These are phyloP conservation scores for Raffaelea arxii DNA, from an alignment of 2,329 filamentous ascomycete genomes.

Conservation along the genomic window DNA sequence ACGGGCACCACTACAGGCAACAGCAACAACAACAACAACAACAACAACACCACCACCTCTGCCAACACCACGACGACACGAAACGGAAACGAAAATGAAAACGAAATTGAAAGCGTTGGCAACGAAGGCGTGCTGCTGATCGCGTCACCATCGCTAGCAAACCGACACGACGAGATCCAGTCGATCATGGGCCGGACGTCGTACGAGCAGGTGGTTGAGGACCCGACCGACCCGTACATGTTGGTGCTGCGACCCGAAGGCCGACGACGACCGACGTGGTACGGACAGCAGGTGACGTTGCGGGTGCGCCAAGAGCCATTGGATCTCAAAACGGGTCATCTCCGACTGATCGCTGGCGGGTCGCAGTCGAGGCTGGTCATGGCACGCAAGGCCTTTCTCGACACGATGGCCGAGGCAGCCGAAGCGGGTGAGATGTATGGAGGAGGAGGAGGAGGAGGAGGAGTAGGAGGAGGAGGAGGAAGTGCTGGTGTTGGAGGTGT, in stretches of 20 bases:
- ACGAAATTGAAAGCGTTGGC: too few relatives aligned
- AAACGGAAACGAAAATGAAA: constrained; percentile 35
- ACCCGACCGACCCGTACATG: constrained; percentile 72
- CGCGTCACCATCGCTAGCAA: constrained; percentile 68
- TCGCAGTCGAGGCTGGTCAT: constrained; percentile 68
- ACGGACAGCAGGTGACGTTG: constrained; percentile 63
- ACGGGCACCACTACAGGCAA: too few relatives aligned
- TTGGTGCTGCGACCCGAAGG: constrained; percentile 77
- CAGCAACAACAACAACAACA: too few relatives aligned
- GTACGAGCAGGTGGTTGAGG: constrained; percentile 51
- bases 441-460: too few relatives aligned
- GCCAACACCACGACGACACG: too few relatives aligned
- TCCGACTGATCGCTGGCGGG: constrained; percentile 81
- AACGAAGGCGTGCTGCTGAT: constrained; percentile 73
- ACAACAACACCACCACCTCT: too few relatives aligned
- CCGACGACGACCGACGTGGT: constrained; percentile 65
- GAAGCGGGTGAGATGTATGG: too few relatives aligned
- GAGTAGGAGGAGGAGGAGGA: too few relatives aligned
- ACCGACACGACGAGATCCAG: constrained; percentile 72
- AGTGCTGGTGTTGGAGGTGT: too few relatives aligned
- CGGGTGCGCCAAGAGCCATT: constrained; percentile 67
- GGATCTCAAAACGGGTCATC: constrained; percentile 76
- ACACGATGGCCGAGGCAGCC: constrained; percentile 68
- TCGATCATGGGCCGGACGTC: constrained; percentile 67
- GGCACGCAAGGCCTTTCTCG: constrained; percentile 68